phyloP scores from a whole-genome alignment of 306 rosid genomes.

The Dicorynia guianensis region DNA sequence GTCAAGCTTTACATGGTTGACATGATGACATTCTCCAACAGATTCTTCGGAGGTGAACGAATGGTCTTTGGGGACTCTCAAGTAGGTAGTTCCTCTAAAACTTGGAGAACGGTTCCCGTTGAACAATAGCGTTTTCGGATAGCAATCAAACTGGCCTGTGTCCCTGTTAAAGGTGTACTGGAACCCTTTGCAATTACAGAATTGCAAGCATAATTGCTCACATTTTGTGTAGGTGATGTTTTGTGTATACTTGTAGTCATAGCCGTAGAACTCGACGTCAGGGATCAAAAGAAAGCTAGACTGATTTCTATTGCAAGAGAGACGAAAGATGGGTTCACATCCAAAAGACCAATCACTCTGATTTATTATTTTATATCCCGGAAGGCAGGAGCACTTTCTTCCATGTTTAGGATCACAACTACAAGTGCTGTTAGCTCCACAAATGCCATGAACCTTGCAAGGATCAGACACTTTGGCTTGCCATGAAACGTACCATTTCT shows the following conservation, averaged over 20 bases:
- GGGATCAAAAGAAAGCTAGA: not conserved
- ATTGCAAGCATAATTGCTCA: constrained; percentile 13
- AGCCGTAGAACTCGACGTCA: constrained; percentile 36
- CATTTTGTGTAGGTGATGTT: constrained; percentile 34
- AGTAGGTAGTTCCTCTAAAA: constrained; percentile 32
- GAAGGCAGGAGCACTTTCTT: constrained; percentile 29
- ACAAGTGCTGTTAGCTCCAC: constrained; percentile 48
- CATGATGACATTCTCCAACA: not conserved
- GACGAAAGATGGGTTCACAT: constrained; percentile 40
- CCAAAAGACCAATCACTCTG: constrained; percentile 41
- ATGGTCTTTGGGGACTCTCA: constrained; percentile 37
- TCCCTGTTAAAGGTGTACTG: not conserved
- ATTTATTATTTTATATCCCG: constrained; percentile 23
- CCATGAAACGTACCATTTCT: constrained; percentile 47
- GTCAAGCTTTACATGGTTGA: not conserved
- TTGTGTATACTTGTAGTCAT: not conserved
- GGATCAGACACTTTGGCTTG: not conserved
- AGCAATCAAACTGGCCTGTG: constrained; percentile 22
- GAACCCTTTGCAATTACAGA: constrained; percentile 39
- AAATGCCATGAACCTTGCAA: constrained; percentile 40
- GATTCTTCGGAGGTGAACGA: not conserved
- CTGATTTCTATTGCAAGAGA: constrained; percentile 19
- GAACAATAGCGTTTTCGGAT: constrained; percentile 35
- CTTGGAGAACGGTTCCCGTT: constrained; percentile 32
- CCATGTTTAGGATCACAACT: not conserved